Percentiles rank a stretch among this genome's conserved stretches.
Conservation (phyloP, 2,329 filamentous ascomycete species). For the Phyllosticta paracitricarpa region DNA sequence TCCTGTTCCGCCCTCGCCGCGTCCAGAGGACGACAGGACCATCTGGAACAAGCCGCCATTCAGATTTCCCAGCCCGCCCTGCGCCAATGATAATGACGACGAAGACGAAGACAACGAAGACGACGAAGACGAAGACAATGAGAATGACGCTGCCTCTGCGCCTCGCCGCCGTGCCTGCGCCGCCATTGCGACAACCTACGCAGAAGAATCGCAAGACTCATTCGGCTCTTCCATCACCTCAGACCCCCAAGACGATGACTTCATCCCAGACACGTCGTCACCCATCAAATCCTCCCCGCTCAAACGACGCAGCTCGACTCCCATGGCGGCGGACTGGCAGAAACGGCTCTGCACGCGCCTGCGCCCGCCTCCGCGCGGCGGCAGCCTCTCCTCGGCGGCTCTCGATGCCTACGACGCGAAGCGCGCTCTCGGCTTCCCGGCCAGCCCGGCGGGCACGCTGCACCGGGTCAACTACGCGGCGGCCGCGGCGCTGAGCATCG, state of each 20-base stretch:
- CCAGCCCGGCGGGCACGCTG: not conserved
- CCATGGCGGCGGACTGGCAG: not conserved
- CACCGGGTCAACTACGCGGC: not conserved
- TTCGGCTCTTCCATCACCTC: not conserved
- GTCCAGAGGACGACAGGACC: not conserved
- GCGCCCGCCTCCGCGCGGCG: not conserved
- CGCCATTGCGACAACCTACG: not conserved
- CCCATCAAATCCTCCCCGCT: not conserved
- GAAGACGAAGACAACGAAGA: not conserved
- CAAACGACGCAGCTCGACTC: not conserved
- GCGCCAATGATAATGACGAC: too few species aligned
- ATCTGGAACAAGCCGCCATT: not conserved
- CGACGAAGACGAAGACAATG: not conserved
- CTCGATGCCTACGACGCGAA: not conserved
- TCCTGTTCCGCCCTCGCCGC: not conserved
- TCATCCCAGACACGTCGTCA: not conserved
- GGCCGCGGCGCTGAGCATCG: not conserved
- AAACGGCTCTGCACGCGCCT: not conserved
- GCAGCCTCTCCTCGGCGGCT: not conserved
- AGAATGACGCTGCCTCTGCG: not conserved
- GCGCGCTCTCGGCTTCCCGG: not conserved
- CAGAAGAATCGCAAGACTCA: not conserved
- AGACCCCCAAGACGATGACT: not conserved
- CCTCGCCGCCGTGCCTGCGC: not conserved
- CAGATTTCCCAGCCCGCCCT: not conserved